Conservation (phyloP, 305 asterid species). For the Fraxinus angustifolia region DNA sequence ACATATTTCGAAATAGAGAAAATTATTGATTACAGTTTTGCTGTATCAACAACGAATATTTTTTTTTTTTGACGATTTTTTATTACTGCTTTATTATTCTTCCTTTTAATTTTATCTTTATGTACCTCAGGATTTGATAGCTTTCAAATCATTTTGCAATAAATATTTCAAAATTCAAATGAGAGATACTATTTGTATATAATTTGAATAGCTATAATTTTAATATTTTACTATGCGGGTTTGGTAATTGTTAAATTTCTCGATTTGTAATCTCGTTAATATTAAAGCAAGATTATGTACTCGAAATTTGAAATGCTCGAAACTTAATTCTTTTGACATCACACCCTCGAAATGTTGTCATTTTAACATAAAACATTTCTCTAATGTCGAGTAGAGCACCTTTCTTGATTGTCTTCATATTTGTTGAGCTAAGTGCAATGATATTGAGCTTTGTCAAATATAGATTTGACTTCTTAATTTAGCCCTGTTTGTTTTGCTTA, state of each 20-base stretch:
- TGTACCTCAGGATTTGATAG: neutral
- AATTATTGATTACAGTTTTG: neutral
- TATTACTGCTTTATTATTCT: neutral
- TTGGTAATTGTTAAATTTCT: neutral
- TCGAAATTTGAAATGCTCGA: neutral
- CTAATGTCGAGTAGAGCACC: neutral
- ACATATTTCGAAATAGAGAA: neutral
- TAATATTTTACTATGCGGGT: neutral
- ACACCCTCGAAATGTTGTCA: neutral
- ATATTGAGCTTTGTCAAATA: neutral
- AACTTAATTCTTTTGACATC: neutral
- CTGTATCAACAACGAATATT: neutral
- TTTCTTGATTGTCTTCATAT: neutral
- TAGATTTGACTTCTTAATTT: neutral
- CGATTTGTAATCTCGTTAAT: neutral
- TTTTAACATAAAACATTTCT: neutral
- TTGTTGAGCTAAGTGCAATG: neutral
- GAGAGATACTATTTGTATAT: neutral
- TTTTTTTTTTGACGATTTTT: neutral
- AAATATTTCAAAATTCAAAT: neutral
- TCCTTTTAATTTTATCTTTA: neutral
- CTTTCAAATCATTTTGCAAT: neutral
- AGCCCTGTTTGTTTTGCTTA: neutral
- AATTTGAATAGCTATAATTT: neutral
- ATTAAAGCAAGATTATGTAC: neutral